Evolutionary conservation across 2,329 filamentous ascomycete species (phyloP).

Genomic region (Pseudocercospora fijiensis): DNA sequence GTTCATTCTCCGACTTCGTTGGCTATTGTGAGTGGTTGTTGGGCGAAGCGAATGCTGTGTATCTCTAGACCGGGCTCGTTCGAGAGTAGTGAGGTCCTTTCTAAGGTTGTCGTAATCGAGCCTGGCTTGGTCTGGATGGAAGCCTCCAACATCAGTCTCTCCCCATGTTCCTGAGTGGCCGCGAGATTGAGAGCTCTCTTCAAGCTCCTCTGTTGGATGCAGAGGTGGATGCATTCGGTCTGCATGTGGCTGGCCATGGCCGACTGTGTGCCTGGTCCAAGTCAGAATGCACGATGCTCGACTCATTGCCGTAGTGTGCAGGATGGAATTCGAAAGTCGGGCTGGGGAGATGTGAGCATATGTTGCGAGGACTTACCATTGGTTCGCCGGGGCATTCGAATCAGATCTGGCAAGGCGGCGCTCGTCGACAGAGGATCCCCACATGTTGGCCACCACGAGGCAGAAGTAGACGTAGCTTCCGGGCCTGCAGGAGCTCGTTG

Average conservation of each 20-base stretch:
- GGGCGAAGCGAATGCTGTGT: slow-evolving; percentile 26
- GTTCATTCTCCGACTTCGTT: slow-evolving; percentile 31
- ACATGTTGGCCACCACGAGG: too few relatives aligned
- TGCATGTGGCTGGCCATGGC: slow-evolving; percentile 19
- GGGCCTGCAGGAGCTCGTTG: slow-evolving; percentile 1
- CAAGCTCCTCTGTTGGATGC: slow-evolving; percentile 33
- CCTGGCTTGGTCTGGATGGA: slow-evolving; percentile 55
- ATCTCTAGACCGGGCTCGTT: slow-evolving; percentile 43
- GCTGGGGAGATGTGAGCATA: neutral
- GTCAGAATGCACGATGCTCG: slow-evolving; percentile 4
- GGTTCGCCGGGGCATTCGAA: slow-evolving; percentile 22
- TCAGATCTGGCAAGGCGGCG: slow-evolving; percentile 27
- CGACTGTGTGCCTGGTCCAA: neutral
- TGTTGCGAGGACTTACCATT: slow-evolving; percentile 24
- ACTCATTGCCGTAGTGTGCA: neutral
- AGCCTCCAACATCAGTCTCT: slow-evolving; percentile 58
- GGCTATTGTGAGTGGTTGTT: slow-evolving; percentile 23
- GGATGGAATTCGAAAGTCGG: neutral
- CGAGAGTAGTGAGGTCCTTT: slow-evolving; percentile 55
- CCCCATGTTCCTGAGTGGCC: slow-evolving; percentile 59
- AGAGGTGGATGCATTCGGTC: slow-evolving; percentile 25
- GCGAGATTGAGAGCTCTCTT: slow-evolving; percentile 35
- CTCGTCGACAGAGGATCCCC: slow-evolving; percentile 33
- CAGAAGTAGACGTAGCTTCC: too few relatives aligned
- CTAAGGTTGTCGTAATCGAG: slow-evolving; percentile 60